These are phyloP conservation scores for Scheffersomyces lignicola DNA, from an alignment of 1,139 yeast genomes.

Conservation along the genomic window DNA sequence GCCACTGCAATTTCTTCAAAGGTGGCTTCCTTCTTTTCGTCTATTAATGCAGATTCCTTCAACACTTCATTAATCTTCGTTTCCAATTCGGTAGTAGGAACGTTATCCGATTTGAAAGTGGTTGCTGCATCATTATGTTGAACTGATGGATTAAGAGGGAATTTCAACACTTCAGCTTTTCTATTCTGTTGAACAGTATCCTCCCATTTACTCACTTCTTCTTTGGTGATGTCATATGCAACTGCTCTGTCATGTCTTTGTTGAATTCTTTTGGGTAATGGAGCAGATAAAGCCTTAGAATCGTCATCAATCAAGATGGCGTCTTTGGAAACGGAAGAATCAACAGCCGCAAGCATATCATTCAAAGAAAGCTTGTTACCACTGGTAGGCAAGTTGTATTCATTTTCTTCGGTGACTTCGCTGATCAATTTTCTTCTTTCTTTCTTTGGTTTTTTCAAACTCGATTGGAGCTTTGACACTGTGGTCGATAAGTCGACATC, in stretches of 20 bases:
- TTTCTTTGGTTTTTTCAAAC: conserved; percentile 32
- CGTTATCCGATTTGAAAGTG: conserved; percentile 49
- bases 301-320: conserved; percentile 53
- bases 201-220: conserved; percentile 86
- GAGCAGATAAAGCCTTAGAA: conserved; percentile 64
- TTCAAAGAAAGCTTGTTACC: conserved; percentile 61
- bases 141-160: conserved; percentile 60
- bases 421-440: conserved; percentile 44
- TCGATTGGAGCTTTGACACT: conserved; percentile 28
- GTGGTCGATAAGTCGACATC: conserved; percentile 38
- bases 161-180: conserved; percentile 79
- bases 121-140: conserved; percentile 52
- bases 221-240: conserved; percentile 85
- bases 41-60: conserved; percentile 63
- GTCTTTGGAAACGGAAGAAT: conserved; percentile 38
- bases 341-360: conserved; percentile 73
- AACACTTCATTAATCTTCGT: conserved; percentile 62
- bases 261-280: conserved; percentile 84
- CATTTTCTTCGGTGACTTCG: conserved; percentile 67
- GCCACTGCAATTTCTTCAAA: conserved; percentile 90
- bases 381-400: conserved; percentile 63
- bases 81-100: conserved; percentile 65
- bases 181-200: conserved; percentile 78
- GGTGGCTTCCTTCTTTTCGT: conserved; percentile 73
- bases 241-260: conserved; percentile 84